Evolutionary conservation across 1,284 basidiomycete genomes (phyloP), one percentile per base, ranked within the genome.

Genomic region (Ceratobasidium sp.): DNA sequence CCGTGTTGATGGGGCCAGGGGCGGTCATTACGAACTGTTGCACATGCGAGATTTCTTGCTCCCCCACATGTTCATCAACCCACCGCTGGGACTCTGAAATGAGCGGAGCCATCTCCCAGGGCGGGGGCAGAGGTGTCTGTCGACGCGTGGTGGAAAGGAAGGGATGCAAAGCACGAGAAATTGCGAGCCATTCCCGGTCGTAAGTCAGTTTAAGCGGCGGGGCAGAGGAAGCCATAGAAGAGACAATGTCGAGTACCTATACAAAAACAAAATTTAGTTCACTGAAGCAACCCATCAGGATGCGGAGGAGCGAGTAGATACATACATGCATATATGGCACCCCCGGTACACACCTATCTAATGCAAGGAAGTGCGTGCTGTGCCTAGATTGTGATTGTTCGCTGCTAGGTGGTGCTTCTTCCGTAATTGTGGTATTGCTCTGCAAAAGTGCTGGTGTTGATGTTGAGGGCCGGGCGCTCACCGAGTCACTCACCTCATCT

Each of bases 101-200:
- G 66, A 89, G 84, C 1, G 82, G 83, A 14, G 88, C 83, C 0
- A 91, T 85, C 1, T 87, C 83, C 1, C 85, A 85, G 0, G 93
- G 92, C 1, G 85, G 85, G 0, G 93, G 92, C 73, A 94, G 91
- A 0, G 82, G 76, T 1, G 82, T 79, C 69, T 89, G 87, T 7
- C 81, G 80, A 4, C 81, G 83, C 5, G 80, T 79, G 0, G 84
- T 83, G 0, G 92, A 90, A 74, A 98, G 86, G 82, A 87, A 91
- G 0, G 90, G 88, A 76, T 97, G 89, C 77, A 96, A 91, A 0
- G 93, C 95, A 4, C 93, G 91, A 0, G 90, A 91, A 79, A 98
- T 95, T 0, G 96, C 96, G 26, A 99, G 88, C 98, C 97, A 99
- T 80, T 95, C 87, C 2, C 91, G 90, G 79, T 98, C 94, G 81